Conservation (phyloP, 306 rosid species). For the Gastrolobium villosum region DNA sequence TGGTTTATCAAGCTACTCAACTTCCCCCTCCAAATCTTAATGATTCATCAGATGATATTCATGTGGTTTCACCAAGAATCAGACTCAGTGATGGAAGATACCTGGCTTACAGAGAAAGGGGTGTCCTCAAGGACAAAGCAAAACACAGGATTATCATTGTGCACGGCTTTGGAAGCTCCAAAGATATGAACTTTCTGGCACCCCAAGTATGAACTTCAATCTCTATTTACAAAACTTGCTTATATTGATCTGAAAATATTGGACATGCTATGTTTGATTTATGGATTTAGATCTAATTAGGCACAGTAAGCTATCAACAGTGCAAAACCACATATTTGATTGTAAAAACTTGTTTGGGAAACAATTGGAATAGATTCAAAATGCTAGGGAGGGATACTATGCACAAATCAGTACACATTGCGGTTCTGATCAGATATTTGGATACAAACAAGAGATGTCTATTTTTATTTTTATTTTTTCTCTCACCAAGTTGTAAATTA, state of each 20-base stretch:
- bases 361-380: conserved; percentile 12
- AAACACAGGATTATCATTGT: conserved; percentile 56
- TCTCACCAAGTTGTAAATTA: background rate
- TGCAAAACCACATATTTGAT: conserved; percentile 11
- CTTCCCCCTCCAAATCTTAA: conserved; percentile 59
- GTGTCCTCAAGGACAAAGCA: conserved; percentile 66
- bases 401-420: background rate
- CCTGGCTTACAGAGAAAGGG: conserved; percentile 70
- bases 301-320: background rate
- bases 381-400: background rate
- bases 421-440: conserved; percentile 31
- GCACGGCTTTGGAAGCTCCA: conserved; percentile 76
- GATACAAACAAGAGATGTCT: conserved; percentile 6
- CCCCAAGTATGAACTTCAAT: conserved; percentile 47
- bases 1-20: conserved; percentile 71
- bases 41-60: conserved; percentile 41
- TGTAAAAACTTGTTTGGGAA: background rate
- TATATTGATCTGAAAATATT: conserved; percentile 15
- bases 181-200: conserved; percentile 65
- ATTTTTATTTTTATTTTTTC: background rate
- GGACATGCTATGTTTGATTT: conserved; percentile 12
- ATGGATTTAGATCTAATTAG: conserved; percentile 46
- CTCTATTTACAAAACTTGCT: background rate
- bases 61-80: conserved; percentile 57
- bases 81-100: conserved; percentile 74